phyloP scores from a whole-genome alignment of 768 basidiomycete species.

The Naganishia randhawae region DNA sequence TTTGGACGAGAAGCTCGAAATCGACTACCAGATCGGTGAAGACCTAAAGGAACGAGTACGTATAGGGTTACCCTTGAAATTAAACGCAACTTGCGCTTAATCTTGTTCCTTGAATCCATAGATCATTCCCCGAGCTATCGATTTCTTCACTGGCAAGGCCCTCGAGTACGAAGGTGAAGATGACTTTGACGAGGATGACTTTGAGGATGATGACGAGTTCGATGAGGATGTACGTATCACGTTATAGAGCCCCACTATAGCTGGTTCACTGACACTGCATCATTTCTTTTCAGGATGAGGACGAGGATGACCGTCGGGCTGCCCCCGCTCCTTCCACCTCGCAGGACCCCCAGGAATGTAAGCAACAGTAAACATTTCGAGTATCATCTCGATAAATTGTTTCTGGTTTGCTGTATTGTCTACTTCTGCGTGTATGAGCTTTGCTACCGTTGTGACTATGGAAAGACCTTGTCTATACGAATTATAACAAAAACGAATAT shows the following conservation, averaged over 20 bases:
- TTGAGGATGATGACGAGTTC: constrained; percentile 53
- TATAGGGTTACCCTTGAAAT: constrained; percentile 5
- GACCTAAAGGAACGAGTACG: constrained; percentile 91
- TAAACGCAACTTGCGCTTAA: not conserved
- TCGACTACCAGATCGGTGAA: constrained; percentile 97
- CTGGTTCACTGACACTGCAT: constrained; percentile 51
- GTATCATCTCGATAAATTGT: not conserved
- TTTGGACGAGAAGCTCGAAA: constrained; percentile 85
- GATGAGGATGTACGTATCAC: constrained; percentile 59
- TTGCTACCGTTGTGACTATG: not conserved
- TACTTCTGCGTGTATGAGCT: not conserved
- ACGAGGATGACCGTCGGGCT: constrained; percentile 29
- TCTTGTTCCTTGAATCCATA: constrained; percentile 42
- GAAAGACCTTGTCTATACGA: constrained; percentile 1
- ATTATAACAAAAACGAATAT: not conserved
- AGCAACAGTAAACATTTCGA: constrained; percentile 65
- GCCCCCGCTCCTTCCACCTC: constrained; percentile 34
- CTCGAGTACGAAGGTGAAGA: constrained; percentile 64
- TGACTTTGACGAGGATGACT: constrained; percentile 44
- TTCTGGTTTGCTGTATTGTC: not conserved
- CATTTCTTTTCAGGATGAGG: constrained; percentile 32
- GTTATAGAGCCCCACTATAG: constrained; percentile 30
- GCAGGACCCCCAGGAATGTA: constrained; percentile 77
- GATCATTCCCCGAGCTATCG: constrained; percentile 91
- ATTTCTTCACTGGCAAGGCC: constrained; percentile 97